A percentile compares a stretch with the other conserved stretches of the same genome.
Conservation (phyloP, 192 early-diverging fungal genomes). For the Entrophospora sp. region DNA sequence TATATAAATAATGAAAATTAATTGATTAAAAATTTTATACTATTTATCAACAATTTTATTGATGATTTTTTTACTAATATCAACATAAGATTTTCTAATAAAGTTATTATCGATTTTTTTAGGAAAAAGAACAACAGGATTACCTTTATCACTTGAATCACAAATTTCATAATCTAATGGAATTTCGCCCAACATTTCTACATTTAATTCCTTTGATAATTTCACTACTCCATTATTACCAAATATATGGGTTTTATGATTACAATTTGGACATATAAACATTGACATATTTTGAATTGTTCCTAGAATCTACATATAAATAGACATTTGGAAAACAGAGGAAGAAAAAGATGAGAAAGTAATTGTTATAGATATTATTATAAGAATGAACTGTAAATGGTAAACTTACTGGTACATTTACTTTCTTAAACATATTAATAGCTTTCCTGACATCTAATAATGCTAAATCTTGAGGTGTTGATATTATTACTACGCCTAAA, state of each 20-base stretch:
- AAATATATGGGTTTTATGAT: constrained; percentile 72
- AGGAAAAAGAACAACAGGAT: constrained; percentile 65
- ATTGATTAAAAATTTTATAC: too few species aligned
- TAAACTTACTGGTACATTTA: constrained; percentile 71
- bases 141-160: constrained; percentile 59
- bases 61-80: too few species aligned
- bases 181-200: constrained; percentile 67
- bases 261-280: constrained; percentile 73
- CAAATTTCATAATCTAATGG: constrained; percentile 72
- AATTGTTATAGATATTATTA: too few species aligned
- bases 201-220: constrained; percentile 53
- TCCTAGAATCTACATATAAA: constrained; percentile 61
- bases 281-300: constrained; percentile 84
- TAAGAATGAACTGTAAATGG: too few species aligned
- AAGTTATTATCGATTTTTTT: too few species aligned
- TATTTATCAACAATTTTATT: too few species aligned
- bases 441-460: constrained; percentile 72
- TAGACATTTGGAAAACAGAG: background rate
- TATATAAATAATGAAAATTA: too few species aligned
- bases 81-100: too few species aligned
- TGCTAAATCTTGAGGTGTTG: constrained; percentile 88
- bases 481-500: constrained; percentile 72
- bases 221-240: constrained; percentile 50
- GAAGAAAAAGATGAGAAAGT: too few species aligned
- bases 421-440: constrained; percentile 73